A percentile compares a stretch with the other conserved stretches of the same genome.
Evolutionary conservation across 495 filamentous ascomycete genomes (phyloP).

Genomic region (Bombardia bombarda): DNA sequence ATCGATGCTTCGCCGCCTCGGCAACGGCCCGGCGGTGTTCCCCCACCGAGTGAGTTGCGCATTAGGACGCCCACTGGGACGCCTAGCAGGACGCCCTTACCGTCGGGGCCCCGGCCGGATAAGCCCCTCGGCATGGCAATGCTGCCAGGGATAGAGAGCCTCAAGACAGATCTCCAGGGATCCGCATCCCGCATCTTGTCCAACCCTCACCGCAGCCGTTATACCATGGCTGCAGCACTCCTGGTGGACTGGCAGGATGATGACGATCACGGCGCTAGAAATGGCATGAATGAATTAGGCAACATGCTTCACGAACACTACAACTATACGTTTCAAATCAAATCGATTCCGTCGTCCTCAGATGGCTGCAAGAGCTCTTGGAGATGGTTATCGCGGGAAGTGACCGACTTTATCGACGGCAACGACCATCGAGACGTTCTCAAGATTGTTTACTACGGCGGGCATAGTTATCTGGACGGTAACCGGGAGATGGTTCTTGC

Average conservation of each 20-base stretch:
- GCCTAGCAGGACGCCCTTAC: constrained; percentile 30
- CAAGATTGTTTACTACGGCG: constrained; percentile 42
- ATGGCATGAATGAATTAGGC: constrained; percentile 30
- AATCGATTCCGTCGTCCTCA: constrained; percentile 31
- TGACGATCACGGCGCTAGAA: constrained; percentile 23
- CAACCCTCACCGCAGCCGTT: constrained; percentile 34
- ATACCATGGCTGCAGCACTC: constrained; percentile 33
- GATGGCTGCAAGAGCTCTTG: constrained; percentile 33
- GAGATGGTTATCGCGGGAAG: constrained; percentile 33
- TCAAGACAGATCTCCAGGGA: constrained; percentile 33
- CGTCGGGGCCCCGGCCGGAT: constrained; percentile 36
- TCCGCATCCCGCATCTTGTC: constrained; percentile 31
- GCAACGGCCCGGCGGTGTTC: constrained; percentile 21
- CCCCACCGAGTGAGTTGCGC: constrained; percentile 32
- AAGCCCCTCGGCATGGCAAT: constrained; percentile 25
- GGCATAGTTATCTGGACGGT: constrained; percentile 36
- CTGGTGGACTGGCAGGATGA: constrained; percentile 41
- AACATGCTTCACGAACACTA: constrained; percentile 35
- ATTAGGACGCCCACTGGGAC: constrained; percentile 41
- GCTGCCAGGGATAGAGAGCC: constrained; percentile 29
- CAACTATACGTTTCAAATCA: constrained; percentile 31
- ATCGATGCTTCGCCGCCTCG: constrained; percentile 20
- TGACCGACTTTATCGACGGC: constrained; percentile 36
- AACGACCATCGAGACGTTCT: constrained; percentile 36
- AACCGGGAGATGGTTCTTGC: constrained; percentile 40